Evolutionary conservation across 768 basidiomycete species (phyloP).

Genomic region (Amanita pseudoporphyria): DNA sequence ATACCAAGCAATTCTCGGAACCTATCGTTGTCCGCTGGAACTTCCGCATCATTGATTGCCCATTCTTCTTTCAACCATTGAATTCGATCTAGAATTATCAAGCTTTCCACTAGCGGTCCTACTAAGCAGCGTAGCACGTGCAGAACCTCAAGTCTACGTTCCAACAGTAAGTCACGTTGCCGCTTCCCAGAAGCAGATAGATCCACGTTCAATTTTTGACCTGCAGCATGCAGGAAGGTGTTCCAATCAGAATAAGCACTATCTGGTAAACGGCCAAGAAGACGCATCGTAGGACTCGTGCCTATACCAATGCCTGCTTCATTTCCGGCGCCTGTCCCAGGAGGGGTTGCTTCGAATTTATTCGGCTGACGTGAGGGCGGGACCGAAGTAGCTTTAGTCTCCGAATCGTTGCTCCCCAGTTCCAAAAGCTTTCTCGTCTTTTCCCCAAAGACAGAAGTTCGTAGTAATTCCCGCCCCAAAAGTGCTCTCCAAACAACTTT

Average conservation of each 20-base stretch:
- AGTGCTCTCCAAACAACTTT: conserved; percentile 71
- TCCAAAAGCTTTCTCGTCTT: background rate
- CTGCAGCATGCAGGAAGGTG: conserved; percentile 28
- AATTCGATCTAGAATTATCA: conserved; percentile 54
- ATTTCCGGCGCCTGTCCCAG: background rate
- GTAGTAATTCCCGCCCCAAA: conserved; percentile 22
- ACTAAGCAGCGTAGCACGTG: conserved; percentile 61
- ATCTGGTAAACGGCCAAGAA: conserved; percentile 43
- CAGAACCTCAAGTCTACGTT: conserved; percentile 42
- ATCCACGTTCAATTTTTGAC: conserved; percentile 18
- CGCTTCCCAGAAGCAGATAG: conserved; percentile 7
- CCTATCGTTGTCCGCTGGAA: background rate
- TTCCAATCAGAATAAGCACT: conserved; percentile 40
- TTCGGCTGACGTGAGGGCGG: conserved; percentile 17
- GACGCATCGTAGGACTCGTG: conserved; percentile 30
- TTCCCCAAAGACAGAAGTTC: background rate
- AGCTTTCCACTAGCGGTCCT: conserved; percentile 58
- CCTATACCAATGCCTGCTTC: conserved; percentile 21
- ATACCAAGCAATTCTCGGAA: background rate
- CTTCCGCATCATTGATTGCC: conserved; percentile 6
- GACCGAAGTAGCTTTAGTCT: conserved; percentile 12
- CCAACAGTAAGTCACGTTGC: conserved; percentile 15
- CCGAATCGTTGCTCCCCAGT: background rate
- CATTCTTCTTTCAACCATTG: conserved; percentile 44
- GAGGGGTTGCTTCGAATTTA: conserved; percentile 2